Conservation (phyloP, 202 grass and related monocot genomes). For the Schoenoplectus tabernaemontani region DNA sequence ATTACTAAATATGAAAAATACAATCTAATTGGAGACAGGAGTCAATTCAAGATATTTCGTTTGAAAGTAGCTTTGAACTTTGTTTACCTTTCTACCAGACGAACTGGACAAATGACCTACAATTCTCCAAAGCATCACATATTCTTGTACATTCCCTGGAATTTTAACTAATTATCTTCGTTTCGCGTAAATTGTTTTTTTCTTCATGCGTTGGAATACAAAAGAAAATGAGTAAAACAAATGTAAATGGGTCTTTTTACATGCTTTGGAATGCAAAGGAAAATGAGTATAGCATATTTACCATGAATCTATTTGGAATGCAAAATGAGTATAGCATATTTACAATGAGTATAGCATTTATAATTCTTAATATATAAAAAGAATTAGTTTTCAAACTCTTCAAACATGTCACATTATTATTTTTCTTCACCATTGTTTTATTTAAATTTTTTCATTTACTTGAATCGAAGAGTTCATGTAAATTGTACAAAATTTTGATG, state of each 20-base stretch:
- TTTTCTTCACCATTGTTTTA: too few species aligned
- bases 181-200: not conserved
- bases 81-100: not conserved
- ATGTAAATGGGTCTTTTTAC: too few species aligned
- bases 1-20: not conserved
- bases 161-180: not conserved
- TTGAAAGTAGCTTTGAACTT: not conserved
- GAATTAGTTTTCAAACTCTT: too few species aligned
- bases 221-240: too few species aligned
- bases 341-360: not conserved
- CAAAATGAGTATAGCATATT: not conserved
- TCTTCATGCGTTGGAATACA: too few species aligned
- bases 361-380: too few species aligned
- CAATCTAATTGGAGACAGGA: not conserved
- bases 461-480: too few species aligned
- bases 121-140: not conserved
- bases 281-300: not conserved
- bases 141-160: not conserved
- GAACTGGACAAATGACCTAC: not conserved
- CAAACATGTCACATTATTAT: too few species aligned
- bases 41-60: conserved; percentile 1
- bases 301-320: too few species aligned
- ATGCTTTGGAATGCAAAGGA: not conserved
- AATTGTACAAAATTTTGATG: too few species aligned
- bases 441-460: too few species aligned